Conservation (phyloP, 2,329 filamentous ascomycete species). For the Chaetomiaceae sp. region DNA sequence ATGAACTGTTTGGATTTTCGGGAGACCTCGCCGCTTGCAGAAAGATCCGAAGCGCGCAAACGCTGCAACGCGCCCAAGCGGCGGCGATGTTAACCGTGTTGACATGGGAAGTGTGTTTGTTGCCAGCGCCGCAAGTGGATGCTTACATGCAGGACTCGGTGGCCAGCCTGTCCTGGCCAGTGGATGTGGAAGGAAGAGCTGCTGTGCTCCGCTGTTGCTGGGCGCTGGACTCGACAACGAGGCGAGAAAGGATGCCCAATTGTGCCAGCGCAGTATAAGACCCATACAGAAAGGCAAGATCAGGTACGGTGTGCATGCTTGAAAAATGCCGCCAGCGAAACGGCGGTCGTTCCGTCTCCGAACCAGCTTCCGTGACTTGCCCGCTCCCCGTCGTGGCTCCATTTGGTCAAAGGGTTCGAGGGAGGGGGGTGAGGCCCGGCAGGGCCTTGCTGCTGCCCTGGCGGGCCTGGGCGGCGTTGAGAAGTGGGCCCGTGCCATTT, state of each 20-base stretch:
- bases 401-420: constrained; percentile 12
- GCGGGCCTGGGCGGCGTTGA: constrained; percentile 2
- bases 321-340: constrained; percentile 1
- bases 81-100: constrained; percentile 5
- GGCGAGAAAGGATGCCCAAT: constrained; percentile 7
- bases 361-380: background rate
- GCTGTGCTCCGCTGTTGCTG: background rate
- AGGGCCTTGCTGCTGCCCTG: background rate
- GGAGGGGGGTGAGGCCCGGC: background rate
- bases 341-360: background rate
- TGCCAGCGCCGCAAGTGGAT: constrained; percentile 3
- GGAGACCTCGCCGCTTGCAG: background rate
- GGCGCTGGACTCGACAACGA: background rate
- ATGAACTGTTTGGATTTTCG: background rate
- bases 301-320: background rate
- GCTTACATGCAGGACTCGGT: constrained; percentile 5
- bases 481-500: constrained; percentile 3
- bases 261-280: constrained; percentile 1
- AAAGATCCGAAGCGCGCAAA: background rate
- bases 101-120: background rate
- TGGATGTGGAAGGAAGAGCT: background rate
- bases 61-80: constrained; percentile 2
- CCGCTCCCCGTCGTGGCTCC: constrained; percentile 19
- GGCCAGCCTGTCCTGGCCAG: background rate
- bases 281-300: background rate